A percentile compares a stretch with the other conserved stretches of the same genome.
phyloP scores from a whole-genome alignment of 169 alveolate genomes.

The Cryptosporidium tyzzeri region DNA sequence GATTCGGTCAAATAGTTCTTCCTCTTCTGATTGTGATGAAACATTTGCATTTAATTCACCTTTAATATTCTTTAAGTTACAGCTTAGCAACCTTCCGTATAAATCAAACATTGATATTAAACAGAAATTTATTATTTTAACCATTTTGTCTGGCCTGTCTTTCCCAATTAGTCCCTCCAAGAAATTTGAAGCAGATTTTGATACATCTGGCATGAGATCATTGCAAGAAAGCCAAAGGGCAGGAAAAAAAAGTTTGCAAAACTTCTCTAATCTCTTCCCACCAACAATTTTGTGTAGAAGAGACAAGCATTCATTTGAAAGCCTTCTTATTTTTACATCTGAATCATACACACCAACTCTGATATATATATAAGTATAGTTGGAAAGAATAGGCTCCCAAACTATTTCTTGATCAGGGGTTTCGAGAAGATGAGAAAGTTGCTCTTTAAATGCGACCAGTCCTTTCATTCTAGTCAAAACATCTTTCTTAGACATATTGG shows the following conservation, averaged over 20 bases:
- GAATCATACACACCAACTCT: slow-evolving; percentile 66
- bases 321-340: slow-evolving; percentile 40
- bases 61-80: slow-evolving; percentile 43
- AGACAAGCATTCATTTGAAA: slow-evolving; percentile 50
- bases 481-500: slow-evolving; percentile 62
- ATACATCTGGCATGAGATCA: slow-evolving; percentile 60
- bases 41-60: slow-evolving; percentile 46
- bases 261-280: slow-evolving; percentile 36
- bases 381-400: slow-evolving; percentile 58
- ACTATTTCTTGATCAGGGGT: not conserved
- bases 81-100: slow-evolving; percentile 49
- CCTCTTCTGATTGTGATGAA: slow-evolving; percentile 52
- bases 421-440: not conserved
- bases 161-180: slow-evolving; percentile 14
- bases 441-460: not conserved
- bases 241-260: slow-evolving; percentile 42
- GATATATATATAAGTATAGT: slow-evolving; percentile 51
- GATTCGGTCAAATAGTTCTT: slow-evolving; percentile 49
- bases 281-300: slow-evolving; percentile 51
- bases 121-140: slow-evolving; percentile 1
- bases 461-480: slow-evolving; percentile 41
- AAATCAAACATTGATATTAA: slow-evolving; percentile 9
- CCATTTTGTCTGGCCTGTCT: not conserved
- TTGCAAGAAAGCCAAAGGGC: slow-evolving; percentile 66
- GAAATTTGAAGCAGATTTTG: slow-evolving; percentile 39